Evolutionary conservation across 2,329 filamentous ascomycete species (phyloP).

Genomic region (Tolypocladium ovalisporum): DNA sequence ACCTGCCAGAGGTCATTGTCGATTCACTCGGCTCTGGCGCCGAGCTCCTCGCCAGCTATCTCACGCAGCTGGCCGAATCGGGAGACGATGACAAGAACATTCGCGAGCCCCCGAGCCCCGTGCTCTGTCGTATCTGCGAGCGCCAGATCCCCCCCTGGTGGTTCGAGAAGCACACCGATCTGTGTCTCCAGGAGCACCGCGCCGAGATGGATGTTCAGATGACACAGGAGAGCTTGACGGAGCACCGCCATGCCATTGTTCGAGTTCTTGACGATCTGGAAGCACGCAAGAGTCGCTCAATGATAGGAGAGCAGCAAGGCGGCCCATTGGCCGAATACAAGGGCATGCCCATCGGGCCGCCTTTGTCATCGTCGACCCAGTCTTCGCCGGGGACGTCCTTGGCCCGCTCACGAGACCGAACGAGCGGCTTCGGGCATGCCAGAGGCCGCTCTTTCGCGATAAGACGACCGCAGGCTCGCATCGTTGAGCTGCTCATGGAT

Average conservation of each 20-base stretch:
- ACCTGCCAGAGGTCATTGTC: slow-evolving; percentile 78
- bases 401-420: slow-evolving; percentile 60
- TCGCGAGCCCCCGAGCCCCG: slow-evolving; percentile 74
- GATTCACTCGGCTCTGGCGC: slow-evolving; percentile 91
- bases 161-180: slow-evolving; percentile 98
- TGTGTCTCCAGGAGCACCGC: slow-evolving; percentile 89
- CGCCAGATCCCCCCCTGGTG: slow-evolving; percentile 97
- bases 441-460: slow-evolving; percentile 85
- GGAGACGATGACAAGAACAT: slow-evolving; percentile 64
- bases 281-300: slow-evolving; percentile 56
- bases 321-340: slow-evolving; percentile 71
- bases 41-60: slow-evolving; percentile 86
- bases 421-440: slow-evolving; percentile 66
- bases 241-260: slow-evolving; percentile 90
- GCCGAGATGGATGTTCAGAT: slow-evolving; percentile 98
- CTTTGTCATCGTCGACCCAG: slow-evolving; percentile 57
- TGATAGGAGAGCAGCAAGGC: slow-evolving; percentile 41
- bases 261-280: slow-evolving; percentile 90
- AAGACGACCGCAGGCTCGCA: slow-evolving; percentile 77
- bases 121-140: slow-evolving; percentile 94
- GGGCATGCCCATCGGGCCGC: slow-evolving; percentile 70
- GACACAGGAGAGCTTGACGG: slow-evolving; percentile 80
- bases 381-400: slow-evolving; percentile 64
- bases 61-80: slow-evolving; percentile 78
- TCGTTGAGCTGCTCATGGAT: slow-evolving; percentile 89